phyloP scores from a whole-genome alignment of 106 monocot genomes.

The Dioscorea alata region DNA sequence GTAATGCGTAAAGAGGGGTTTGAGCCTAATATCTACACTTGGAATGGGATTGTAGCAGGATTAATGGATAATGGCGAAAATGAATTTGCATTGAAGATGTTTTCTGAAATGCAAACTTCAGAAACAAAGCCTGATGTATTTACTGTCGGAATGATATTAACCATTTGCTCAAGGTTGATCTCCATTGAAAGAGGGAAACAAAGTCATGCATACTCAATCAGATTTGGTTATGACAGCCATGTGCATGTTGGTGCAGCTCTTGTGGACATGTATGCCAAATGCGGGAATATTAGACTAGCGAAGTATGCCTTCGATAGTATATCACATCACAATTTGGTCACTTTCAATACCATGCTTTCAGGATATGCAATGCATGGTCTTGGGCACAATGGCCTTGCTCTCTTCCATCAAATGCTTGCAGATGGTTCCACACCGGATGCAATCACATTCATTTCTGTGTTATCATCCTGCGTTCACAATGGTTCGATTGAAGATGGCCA shows the following conservation, averaged over 20 bases:
- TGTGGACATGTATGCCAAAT: conserved; percentile 56
- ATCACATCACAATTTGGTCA: conserved; percentile 30
- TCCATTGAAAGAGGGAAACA: conserved; percentile 36
- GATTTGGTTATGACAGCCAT: conserved; percentile 24
- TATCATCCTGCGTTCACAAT: conserved; percentile 43
- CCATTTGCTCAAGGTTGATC: conserved; percentile 25
- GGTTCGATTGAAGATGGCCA: conserved; percentile 33
- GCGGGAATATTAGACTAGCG: conserved; percentile 30
- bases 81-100: conserved; percentile 18
- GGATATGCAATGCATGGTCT: conserved; percentile 55
- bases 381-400: conserved; percentile 15
- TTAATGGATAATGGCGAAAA: conserved; percentile 30
- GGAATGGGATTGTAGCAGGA: conserved; percentile 44
- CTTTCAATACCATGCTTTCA: conserved; percentile 43
- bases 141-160: conserved; percentile 33
- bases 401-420: conserved; percentile 26
- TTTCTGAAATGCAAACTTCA: conserved; percentile 14
- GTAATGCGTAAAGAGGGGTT: conserved; percentile 30
- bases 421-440: conserved; percentile 32
- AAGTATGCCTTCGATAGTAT: conserved; percentile 30
- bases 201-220: conserved; percentile 33
- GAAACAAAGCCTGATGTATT: conserved; percentile 29
- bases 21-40: conserved; percentile 35
- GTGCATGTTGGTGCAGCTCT: conserved; percentile 36
- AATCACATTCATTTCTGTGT: conserved; percentile 40